Conservation (phyloP, 78 protist species). For the Dictyostelium capitatum region DNA sequence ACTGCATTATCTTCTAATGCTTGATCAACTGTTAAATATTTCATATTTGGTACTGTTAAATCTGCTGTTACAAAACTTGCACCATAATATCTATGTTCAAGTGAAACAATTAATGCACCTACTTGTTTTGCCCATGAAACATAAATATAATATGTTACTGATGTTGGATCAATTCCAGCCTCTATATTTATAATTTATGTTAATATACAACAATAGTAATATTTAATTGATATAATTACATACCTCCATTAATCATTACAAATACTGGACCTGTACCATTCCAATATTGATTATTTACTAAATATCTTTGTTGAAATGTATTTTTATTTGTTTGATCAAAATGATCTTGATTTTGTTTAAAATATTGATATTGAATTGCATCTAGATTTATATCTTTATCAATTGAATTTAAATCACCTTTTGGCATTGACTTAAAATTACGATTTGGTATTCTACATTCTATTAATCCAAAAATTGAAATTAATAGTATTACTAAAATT, state of each 20-base stretch:
- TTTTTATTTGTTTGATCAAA: conserved; percentile 20
- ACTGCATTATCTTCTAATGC: conserved; percentile 76
- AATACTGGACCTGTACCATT: conserved; percentile 71
- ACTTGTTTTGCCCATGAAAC: conserved; percentile 41
- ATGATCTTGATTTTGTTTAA: conserved; percentile 49
- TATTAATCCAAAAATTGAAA: too few relatives aligned
- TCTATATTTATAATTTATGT: too few relatives aligned
- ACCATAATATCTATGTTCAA: conserved; percentile 83
- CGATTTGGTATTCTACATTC: too few relatives aligned
- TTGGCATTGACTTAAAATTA: too few relatives aligned
- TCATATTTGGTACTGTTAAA: not conserved
- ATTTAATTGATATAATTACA: too few relatives aligned
- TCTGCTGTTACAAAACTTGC: not conserved
- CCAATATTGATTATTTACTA: conserved; percentile 33
- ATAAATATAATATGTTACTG: too few relatives aligned
- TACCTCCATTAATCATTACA: too few relatives aligned
- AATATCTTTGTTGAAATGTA: conserved; percentile 48
- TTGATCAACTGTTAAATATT: conserved; percentile 37
- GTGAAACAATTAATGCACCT: conserved; percentile 34
- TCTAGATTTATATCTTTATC: too few relatives aligned
- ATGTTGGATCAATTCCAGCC: too few relatives aligned
- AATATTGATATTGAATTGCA: not conserved
- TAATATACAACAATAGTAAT: too few relatives aligned
- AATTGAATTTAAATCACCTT: too few relatives aligned
- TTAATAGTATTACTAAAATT: too few relatives aligned